Evolutionary conservation across 805 yeast species (phyloP), one percentile per base, ranked within the genome.

Genomic region (Candida takata): DNA sequence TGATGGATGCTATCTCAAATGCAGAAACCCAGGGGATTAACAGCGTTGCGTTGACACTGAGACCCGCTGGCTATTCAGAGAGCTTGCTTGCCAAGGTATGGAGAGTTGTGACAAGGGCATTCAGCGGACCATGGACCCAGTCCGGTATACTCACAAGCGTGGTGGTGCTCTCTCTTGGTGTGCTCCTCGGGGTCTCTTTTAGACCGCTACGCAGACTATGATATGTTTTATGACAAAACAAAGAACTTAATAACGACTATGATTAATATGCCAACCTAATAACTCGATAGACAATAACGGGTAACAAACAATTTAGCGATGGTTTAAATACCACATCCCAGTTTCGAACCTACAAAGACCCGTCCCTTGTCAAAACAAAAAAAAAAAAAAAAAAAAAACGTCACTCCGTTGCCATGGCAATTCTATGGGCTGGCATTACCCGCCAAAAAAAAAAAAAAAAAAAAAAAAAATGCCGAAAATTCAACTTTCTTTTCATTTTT

Each of bases 1-100:
- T 67, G 34, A 43, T 44, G 23, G 47, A 47, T 20, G 54, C 58
- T 4, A 54, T 57, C 16, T 43, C 44, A 19, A 9, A 34, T 1
- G 37, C 47, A n/a, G 43, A 48, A 17, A 38, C 33, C 7, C 30
- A 27, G 8, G 36, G 31, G 8, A 14, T 20, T 6, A 30, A 32
- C 2, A 31, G 28, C 9, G 48, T 52, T n/a, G 54, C 48, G 27
- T 27, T 52, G 13, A 26, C 40, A 1, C 12, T 43, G 9, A 37
- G 28, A 23, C 35, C 35, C 1, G 37, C 33, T 28, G 20, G 35
- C 2, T 19, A 17, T 4, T 11, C 19, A 7, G 25, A 20, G 3
- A 35, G 40, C 2, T 6, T 31, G 9, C 9, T 36, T 8, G 18
- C 37, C n/a, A 14, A 29, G 4, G 6, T 42, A 5, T 42, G 45